These are phyloP conservation scores for Zalaria sp. DNA, from an alignment of 2,329 filamentous ascomycete genomes.

Conservation along the genomic window DNA sequence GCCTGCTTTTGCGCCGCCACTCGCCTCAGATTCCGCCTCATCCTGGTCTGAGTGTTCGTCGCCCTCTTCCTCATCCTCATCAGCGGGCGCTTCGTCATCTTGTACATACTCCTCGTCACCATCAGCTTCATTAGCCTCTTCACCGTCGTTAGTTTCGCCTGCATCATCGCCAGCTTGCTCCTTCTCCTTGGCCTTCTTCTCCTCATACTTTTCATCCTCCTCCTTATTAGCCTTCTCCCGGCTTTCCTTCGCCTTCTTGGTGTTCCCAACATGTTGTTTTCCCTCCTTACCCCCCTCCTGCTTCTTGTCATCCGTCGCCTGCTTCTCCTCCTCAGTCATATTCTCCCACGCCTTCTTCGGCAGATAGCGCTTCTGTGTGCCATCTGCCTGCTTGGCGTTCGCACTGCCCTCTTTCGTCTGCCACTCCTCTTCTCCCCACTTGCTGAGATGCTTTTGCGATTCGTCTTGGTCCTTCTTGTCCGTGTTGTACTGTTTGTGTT, in stretches of 20 bases:
- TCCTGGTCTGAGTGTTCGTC: constrained; percentile 4
- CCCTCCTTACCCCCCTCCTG: constrained; percentile 23
- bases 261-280: constrained; percentile 31
- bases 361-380: constrained; percentile 29
- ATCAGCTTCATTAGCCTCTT: constrained; percentile 10
- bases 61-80: constrained; percentile 7
- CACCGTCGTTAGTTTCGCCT: constrained; percentile 4
- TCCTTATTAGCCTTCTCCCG: constrained; percentile 23
- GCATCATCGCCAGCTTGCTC: constrained; percentile 1
- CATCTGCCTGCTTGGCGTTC: constrained; percentile 29
- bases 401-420: constrained; percentile 34
- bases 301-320: constrained; percentile 27
- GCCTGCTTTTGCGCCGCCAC: constrained; percentile 6
- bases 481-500: constrained; percentile 24
- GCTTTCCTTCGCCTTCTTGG: constrained; percentile 24
- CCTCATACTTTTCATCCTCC: constrained; percentile 10
- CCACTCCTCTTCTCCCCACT: constrained; percentile 36
- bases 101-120: constrained; percentile 14
- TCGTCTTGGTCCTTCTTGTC: constrained; percentile 29
- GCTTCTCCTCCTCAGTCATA: constrained; percentile 31
- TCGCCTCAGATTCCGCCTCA: constrained; percentile 5
- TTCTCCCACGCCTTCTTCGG: constrained; percentile 35
- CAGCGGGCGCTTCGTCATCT: constrained; percentile 15
- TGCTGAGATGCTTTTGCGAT: constrained; percentile 27
- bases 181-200: constrained; percentile 10